Evolutionary conservation across 805 yeast genomes (phyloP), one percentile per base, ranked within the genome.

Genomic region (Saturnispora besseyi): DNA sequence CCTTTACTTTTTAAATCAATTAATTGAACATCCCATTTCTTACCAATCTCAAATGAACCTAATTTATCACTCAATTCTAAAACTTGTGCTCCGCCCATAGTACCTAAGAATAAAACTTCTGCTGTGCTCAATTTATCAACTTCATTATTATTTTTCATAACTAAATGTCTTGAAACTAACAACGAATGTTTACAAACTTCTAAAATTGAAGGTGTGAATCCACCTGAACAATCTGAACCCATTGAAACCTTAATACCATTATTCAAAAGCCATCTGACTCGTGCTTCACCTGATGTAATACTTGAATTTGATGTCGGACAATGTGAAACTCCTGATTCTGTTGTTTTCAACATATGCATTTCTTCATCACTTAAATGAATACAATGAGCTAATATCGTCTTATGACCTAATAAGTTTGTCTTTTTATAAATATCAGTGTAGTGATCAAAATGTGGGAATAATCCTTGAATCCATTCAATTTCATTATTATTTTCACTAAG

Each of bases 241-340:
- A 91, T 72, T 8, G 95, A 79, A 22, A 93, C 95, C 49, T 86
- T 84, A 52, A 88, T 74, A 10, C 76, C 78, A 37, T 75, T 74
- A 43, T 82, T 73, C 49, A 89, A 69, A 40, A 87, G 67, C 73
- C 82, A 76, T 56, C 84, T 76, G 10, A 91, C 79, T 18, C 88
- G 83, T 8, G 96, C 90, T 64, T 88, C 95, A 15, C 99, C 99
- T 10, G 95, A 83, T 0, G 95, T 82, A 51, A 91, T 75, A 15
- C 93, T 80, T 1, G 95, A 80, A 64, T 91, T 91, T 15, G 96
- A 86, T 10, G 88, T 79, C 2, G 99, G 99, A 68, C 99, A 91
- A 66, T 93, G 98, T 4, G 95, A 76, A 15, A 91, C 78, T 11
- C 96, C 95, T 31, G 87, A 69, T 5, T 77, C 67, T 21, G 76